Percentiles rank a stretch among this genome's conserved stretches.
Evolutionary conservation across 202 grass and related monocot species (phyloP).

Genomic region (Saccharum hybrid): DNA sequence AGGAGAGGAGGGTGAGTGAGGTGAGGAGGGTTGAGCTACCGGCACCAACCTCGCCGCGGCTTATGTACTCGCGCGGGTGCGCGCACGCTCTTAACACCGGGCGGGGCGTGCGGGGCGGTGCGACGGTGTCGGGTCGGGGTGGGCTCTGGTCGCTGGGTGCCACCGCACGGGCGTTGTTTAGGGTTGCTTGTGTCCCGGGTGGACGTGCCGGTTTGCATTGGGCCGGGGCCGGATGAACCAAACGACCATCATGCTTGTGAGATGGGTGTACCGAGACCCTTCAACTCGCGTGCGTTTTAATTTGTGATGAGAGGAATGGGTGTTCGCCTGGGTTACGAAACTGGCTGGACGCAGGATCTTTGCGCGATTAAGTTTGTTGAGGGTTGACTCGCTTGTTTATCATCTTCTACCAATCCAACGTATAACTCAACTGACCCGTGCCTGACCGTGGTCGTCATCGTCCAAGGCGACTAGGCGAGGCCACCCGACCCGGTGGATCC

Average conservation of each 20-base stretch:
- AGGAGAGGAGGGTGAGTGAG: neutral
- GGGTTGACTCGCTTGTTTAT: neutral
- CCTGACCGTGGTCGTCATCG: neutral
- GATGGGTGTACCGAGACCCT: slow-evolving; percentile 20
- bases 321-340: too few relatives aligned
- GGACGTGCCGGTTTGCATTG: slow-evolving; percentile 19
- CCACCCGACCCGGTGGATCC: neutral
- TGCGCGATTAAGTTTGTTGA: slow-evolving; percentile 9
- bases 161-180: slow-evolving; percentile 45
- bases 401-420: neutral
- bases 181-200: slow-evolving; percentile 37
- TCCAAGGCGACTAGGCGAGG: neutral
- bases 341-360: too few relatives aligned
- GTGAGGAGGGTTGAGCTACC: slow-evolving; percentile 66
- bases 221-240: neutral
- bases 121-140: slow-evolving; percentile 7
- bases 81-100: slow-evolving; percentile 44
- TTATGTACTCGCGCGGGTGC: slow-evolving; percentile 16
- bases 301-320: neutral
- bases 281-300: slow-evolving; percentile 14
- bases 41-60: slow-evolving; percentile 36
- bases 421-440: too few relatives aligned
- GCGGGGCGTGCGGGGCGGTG: neutral
- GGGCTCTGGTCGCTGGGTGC: neutral
- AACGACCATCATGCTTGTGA: slow-evolving; percentile 46